Evolutionary conservation across 495 filamentous ascomycete species (phyloP).

Genomic region (Neurospora sp.): DNA sequence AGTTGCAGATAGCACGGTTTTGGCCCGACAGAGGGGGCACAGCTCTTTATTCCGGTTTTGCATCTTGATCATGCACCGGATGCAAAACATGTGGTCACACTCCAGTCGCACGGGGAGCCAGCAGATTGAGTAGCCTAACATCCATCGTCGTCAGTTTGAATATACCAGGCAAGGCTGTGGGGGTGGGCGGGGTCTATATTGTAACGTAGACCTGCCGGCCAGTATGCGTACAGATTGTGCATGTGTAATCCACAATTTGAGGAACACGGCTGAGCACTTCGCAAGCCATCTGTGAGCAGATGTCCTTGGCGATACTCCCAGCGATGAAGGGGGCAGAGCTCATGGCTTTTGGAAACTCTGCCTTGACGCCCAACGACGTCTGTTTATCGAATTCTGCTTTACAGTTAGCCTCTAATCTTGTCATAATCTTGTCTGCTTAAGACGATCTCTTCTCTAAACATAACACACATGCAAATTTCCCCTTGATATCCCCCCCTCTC

Average conservation of each 20-base stretch:
- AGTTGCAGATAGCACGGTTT: constrained; percentile 50
- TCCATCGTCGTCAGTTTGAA: neutral
- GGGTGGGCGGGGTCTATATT: neutral
- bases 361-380: constrained; percentile 51
- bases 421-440: neutral
- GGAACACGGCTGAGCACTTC: constrained; percentile 57
- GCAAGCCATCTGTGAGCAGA: constrained; percentile 54
- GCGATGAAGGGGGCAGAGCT: constrained; percentile 40
- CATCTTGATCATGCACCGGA: constrained; percentile 60
- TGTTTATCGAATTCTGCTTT: constrained; percentile 66
- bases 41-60: constrained; percentile 45
- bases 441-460: neutral
- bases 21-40: constrained; percentile 59
- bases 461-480: neutral
- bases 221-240: constrained; percentile 50
- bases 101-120: constrained; percentile 56
- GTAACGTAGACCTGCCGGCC: neutral
- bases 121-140: constrained; percentile 38
- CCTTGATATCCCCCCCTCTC: neutral
- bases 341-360: constrained; percentile 41
- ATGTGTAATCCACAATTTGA: constrained; percentile 61
- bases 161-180: neutral
- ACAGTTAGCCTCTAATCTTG: constrained; percentile 2
- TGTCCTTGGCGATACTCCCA: constrained; percentile 49
- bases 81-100: constrained; percentile 62